A percentile compares a stretch with the other conserved stretches of the same genome.
Conservation (phyloP, 768 basidiomycete genomes). For the Boletellus ananas region DNA sequence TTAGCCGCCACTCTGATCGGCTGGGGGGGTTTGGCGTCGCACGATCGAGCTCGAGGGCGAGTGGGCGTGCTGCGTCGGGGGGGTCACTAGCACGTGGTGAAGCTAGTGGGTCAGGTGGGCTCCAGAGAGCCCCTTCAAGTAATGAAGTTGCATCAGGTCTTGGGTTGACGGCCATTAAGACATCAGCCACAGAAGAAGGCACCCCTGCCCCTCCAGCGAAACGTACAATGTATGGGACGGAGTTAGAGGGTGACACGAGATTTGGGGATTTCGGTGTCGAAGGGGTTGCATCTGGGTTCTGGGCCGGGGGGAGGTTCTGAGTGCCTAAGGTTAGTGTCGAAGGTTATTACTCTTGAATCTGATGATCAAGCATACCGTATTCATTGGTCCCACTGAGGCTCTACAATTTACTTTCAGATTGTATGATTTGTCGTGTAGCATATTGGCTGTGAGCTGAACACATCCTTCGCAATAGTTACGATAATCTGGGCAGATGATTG, state of each 20-base stretch:
- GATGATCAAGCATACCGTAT: conserved; percentile 6
- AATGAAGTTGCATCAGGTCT: conserved; percentile 45
- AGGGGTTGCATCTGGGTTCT: conserved; percentile 70
- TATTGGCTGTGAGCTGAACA: conserved; percentile 11
- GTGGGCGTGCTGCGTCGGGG: conserved; percentile 28
- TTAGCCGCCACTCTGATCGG: conserved; percentile 32
- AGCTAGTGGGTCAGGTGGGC: conserved; percentile 21
- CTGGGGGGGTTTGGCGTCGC: conserved; percentile 30
- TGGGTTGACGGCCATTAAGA: conserved; percentile 39
- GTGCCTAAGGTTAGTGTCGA: neutral
- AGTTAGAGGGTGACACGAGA: conserved; percentile 75
- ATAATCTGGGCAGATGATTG: conserved; percentile 42
- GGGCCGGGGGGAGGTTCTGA: conserved; percentile 51
- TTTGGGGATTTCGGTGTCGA: conserved; percentile 84
- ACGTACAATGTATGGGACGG: conserved; percentile 82
- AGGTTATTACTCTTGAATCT: conserved; percentile 5
- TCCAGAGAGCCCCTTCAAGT: conserved; percentile 37
- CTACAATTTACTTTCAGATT: conserved; percentile 4
- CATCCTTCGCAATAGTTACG: conserved; percentile 36
- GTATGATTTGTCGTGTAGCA: conserved; percentile 21
- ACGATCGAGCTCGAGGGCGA: conserved; percentile 37
- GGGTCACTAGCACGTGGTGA: conserved; percentile 26
- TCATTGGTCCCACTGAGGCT: neutral
- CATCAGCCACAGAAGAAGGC: conserved; percentile 35
- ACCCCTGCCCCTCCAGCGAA: conserved; percentile 47